Evolutionary conservation across 441 rosid species (phyloP).

Genomic region (Biscutella laevigata): DNA sequence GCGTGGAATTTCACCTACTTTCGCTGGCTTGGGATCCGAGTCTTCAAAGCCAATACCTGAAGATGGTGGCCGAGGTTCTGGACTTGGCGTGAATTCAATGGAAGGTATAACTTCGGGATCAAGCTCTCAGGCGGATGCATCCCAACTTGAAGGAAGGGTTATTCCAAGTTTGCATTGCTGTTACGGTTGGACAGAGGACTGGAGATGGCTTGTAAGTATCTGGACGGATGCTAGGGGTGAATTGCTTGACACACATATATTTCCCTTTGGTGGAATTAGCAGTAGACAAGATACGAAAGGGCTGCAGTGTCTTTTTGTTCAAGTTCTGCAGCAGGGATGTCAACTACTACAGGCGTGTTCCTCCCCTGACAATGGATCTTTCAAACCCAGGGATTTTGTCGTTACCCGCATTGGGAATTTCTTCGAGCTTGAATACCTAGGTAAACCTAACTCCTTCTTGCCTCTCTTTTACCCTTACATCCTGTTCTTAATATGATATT

Average conservation of each 20-base stretch:
- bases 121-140: conserved; percentile 64
- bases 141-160: conserved; percentile 64
- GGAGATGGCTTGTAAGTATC: conserved; percentile 99
- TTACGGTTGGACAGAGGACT: conserved; percentile 99
- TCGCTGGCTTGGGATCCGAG: conserved; percentile 48
- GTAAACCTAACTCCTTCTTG: conserved; percentile 37
- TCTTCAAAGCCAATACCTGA: conserved; percentile 53
- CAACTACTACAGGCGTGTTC: conserved; percentile 89
- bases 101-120: conserved; percentile 58
- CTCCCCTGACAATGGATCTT: conserved; percentile 62
- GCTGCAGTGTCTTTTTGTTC: conserved; percentile 91
- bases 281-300: conserved; percentile 99
- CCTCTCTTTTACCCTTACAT: conserved; percentile 4
- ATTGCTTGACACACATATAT: conserved; percentile 91
- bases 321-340: conserved; percentile 98
- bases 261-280: conserved; percentile 98
- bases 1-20: conserved; percentile 62
- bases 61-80: conserved; percentile 61
- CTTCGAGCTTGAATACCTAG: conserved; percentile 96
- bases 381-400: conserved; percentile 91
- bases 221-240: conserved; percentile 99
- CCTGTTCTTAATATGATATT: background rate
- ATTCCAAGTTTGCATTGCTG: conserved; percentile 93
- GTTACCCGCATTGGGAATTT: conserved; percentile 85
- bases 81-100: conserved; percentile 43